These are phyloP conservation scores for Phytophthora gonapodyides DNA, from an alignment of 352 stramenopile species.

Conservation along the genomic window DNA sequence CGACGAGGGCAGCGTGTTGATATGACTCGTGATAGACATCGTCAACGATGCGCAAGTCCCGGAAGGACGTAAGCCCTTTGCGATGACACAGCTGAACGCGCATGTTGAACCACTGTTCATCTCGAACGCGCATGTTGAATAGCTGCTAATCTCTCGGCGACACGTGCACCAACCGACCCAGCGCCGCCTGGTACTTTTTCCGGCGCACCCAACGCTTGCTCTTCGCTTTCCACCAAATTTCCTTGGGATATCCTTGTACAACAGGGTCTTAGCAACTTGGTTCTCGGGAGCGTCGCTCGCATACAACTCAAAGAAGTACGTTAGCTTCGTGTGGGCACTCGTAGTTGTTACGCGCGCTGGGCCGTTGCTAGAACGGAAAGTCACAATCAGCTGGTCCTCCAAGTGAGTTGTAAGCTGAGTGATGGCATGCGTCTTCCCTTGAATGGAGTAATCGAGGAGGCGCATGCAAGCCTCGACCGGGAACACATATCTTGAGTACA, in stretches of 20 bases:
- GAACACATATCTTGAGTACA: conserved; percentile 43
- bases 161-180: conserved; percentile 28
- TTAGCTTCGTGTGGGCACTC: background rate
- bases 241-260: conserved; percentile 33
- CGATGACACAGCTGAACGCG: conserved; percentile 27
- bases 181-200: background rate
- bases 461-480: conserved; percentile 38
- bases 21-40: conserved; percentile 9
- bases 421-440: conserved; percentile 29
- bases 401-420: conserved; percentile 9
- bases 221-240: conserved; percentile 13
- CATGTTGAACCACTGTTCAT: conserved; percentile 37
- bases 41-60: conserved; percentile 27
- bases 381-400: background rate
- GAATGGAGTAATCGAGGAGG: conserved; percentile 25
- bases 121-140: conserved; percentile 31
- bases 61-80: conserved; percentile 23
- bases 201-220: conserved; percentile 18
- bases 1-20: conserved; percentile 7
- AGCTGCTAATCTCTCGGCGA: conserved; percentile 21
- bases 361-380: background rate
- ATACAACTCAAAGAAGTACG: conserved; percentile 15
- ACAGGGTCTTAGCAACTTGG: conserved; percentile 9
- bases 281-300: conserved; percentile 7
- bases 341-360: background rate